Conservation (phyloP, 2,329 filamentous ascomycete species). For the Fragosphaeria purpurea region DNA sequence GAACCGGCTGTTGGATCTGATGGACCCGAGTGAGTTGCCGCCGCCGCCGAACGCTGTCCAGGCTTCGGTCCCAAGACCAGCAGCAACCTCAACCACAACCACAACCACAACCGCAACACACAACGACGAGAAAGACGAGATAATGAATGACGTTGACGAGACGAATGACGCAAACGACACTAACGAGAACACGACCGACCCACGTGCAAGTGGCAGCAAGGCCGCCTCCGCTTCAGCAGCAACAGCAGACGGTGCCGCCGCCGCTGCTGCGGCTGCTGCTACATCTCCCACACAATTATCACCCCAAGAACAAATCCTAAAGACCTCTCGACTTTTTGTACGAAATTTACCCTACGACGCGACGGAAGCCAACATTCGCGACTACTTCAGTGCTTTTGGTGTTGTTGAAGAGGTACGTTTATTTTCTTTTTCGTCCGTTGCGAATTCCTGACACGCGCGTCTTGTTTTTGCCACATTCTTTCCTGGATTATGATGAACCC, state of each 20-base stretch:
- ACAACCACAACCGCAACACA: background rate
- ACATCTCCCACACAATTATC: conserved; percentile 23
- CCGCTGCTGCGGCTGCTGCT: background rate
- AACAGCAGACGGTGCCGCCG: background rate
- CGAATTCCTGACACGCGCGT: background rate
- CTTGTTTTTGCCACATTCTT: background rate
- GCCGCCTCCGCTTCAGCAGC: conserved; percentile 4
- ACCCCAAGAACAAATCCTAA: conserved; percentile 51
- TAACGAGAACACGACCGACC: background rate
- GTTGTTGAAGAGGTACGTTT: conserved; percentile 74
- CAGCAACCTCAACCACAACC: conserved; percentile 1
- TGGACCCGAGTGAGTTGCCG: conserved; percentile 57
- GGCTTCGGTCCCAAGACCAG: conserved; percentile 7
- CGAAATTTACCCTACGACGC: conserved; percentile 79
- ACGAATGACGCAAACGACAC: background rate
- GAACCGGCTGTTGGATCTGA: conserved; percentile 72
- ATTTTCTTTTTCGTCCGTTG: background rate
- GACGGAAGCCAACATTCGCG: conserved; percentile 65
- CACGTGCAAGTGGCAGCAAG: too few species aligned
- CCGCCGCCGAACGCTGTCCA: conserved; percentile 7
- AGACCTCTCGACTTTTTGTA: conserved; percentile 73
- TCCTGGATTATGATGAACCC: conserved; percentile 67
- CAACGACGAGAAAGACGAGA: conserved; percentile 11
- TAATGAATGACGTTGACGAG: conserved; percentile 11
- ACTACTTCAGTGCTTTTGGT: conserved; percentile 63